These are phyloP conservation scores for Chaetoscypha palmicola DNA, from an alignment of 2,329 filamentous ascomycete genomes.

Conservation along the genomic window DNA sequence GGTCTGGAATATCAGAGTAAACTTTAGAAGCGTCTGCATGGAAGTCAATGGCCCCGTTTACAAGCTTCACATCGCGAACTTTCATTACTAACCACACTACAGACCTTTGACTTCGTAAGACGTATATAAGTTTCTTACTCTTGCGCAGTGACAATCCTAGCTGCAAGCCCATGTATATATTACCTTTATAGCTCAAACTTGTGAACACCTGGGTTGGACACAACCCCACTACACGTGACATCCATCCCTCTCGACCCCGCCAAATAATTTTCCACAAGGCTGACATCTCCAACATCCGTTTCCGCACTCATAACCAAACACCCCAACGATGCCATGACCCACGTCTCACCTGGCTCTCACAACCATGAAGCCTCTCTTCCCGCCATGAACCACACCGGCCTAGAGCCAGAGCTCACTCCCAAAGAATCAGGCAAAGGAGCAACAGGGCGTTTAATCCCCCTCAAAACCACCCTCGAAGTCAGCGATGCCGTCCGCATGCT, in stretches of 20 bases:
- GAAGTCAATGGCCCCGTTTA: no score
- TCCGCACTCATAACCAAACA: background rate
- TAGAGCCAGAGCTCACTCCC: no score
- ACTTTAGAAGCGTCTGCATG: no score
- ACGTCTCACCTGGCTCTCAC: background rate
- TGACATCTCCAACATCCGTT: background rate
- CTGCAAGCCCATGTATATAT: background rate
- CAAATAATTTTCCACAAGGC: background rate
- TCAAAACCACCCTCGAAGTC: conserved; percentile 59
- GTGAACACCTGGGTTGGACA: no score
- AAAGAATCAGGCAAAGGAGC: no score
- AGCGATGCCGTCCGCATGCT: conserved; percentile 52
- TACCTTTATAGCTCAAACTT: background rate
- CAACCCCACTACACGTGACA: background rate
- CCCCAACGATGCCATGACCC: background rate
- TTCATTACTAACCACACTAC: no score
- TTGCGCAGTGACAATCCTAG: background rate
- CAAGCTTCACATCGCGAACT: no score
- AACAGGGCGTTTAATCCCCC: background rate
- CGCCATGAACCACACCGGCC: no score
- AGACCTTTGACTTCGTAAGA: no score
- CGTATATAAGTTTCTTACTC: no score
- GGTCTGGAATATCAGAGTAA: no score
- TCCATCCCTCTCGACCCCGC: background rate
- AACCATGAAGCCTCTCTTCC: background rate